Evolutionary conservation across 129 eudicot species (phyloP).

Genomic region (Arctium lappa): DNA sequence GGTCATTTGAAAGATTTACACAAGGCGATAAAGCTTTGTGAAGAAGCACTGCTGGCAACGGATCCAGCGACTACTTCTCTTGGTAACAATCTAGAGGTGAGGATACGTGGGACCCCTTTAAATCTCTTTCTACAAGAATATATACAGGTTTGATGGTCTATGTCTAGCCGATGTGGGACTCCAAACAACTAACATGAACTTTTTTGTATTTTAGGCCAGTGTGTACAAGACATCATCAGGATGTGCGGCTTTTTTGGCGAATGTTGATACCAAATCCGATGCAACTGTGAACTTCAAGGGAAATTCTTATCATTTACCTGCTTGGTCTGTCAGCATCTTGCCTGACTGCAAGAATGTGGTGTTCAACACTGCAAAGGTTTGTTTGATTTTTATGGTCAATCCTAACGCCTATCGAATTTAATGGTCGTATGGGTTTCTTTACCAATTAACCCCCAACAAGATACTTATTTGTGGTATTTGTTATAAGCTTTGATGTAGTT

Average conservation of each 20-base stretch:
- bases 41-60: conserved; percentile 74
- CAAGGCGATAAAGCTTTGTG: conserved; percentile 94
- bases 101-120: not conserved
- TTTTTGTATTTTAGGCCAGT: conserved; percentile 53
- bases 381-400: conserved; percentile 19
- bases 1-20: conserved; percentile 90
- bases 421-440: not conserved
- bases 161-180: not conserved
- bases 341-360: conserved; percentile 98
- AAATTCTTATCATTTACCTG: conserved; percentile 78
- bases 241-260: conserved; percentile 92
- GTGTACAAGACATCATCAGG: conserved; percentile 65
- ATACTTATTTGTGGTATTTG: not conserved
- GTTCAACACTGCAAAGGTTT: conserved; percentile 87
- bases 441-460: not conserved
- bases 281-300: conserved; percentile 72
- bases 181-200: conserved; percentile 4
- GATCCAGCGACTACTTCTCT: conserved; percentile 74
- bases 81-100: conserved; percentile 81
- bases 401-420: not conserved
- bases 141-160: not conserved
- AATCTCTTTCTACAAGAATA: not conserved
- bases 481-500: not conserved
- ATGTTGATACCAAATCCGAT: conserved; percentile 56
- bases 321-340: conserved; percentile 99